Evolutionary conservation across 371 early-diverging fungal species (phyloP).

Genomic region (Mucor velutinosus): DNA sequence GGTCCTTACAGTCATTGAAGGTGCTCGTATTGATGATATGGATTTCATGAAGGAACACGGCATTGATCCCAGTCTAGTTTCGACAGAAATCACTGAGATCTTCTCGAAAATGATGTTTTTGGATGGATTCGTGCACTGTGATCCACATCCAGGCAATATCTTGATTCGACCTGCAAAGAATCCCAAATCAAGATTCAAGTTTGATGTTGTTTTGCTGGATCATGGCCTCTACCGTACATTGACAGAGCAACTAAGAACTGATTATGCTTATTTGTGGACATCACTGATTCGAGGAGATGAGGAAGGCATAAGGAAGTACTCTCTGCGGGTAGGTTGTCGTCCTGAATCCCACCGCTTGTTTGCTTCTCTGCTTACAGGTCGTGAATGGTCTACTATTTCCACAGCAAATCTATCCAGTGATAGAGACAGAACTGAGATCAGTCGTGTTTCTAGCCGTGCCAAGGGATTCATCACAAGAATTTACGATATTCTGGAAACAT

Average conservation of each 20-base stretch:
- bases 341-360: conserved; percentile 84
- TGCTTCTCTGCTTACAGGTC: conserved; percentile 85
- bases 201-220: conserved; percentile 89
- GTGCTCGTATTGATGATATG: conserved; percentile 79
- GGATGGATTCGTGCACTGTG: conserved; percentile 86
- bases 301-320: conserved; percentile 61
- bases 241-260: conserved; percentile 66
- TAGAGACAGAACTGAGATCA: conserved; percentile 54
- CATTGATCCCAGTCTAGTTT: conserved; percentile 77
- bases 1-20: conserved; percentile 57
- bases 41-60: conserved; percentile 65
- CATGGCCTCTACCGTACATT: conserved; percentile 92
- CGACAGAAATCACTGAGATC: conserved; percentile 70
- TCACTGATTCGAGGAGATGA: conserved; percentile 81
- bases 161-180: conserved; percentile 63
- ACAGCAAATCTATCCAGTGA: conserved; percentile 34
- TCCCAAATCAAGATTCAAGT: conserved; percentile 65
- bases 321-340: conserved; percentile 60
- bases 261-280: conserved; percentile 90
- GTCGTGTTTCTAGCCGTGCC: conserved; percentile 38
- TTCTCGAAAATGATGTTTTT: conserved; percentile 94
- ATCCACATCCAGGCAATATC: conserved; percentile 83
- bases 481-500: conserved; percentile 75
- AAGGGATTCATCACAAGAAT: conserved; percentile 74
- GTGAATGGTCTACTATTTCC: conserved; percentile 74